These are phyloP conservation scores for Aureobasidium namibiae DNA, from an alignment of 2,329 filamentous ascomycete species.

Conservation along the genomic window DNA sequence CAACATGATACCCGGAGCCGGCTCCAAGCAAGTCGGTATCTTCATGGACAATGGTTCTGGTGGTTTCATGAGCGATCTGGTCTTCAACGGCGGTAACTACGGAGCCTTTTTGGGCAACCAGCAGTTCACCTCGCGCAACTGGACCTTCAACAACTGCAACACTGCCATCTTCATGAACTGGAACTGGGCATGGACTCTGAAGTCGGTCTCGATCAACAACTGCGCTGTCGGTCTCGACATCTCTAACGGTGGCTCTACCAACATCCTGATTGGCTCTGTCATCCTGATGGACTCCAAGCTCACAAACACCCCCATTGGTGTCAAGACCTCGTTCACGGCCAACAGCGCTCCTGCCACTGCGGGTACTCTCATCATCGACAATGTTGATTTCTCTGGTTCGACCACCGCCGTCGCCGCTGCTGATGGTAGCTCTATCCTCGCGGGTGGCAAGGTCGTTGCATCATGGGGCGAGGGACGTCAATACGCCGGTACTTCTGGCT, in stretches of 20 bases:
- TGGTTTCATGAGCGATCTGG: slow-evolving; percentile 51
- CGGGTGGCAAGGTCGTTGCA: slow-evolving; percentile 58
- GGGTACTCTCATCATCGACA: slow-evolving; percentile 77
- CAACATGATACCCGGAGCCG: slow-evolving; percentile 41
- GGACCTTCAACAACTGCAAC: slow-evolving; percentile 41
- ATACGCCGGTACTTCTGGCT: slow-evolving; percentile 49
- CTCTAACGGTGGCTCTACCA: slow-evolving; percentile 35
- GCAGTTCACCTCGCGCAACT: slow-evolving; percentile 49
- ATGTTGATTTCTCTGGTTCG: slow-evolving; percentile 63
- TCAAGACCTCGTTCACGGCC: slow-evolving; percentile 68
- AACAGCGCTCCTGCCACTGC: slow-evolving; percentile 58
- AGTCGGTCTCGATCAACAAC: slow-evolving; percentile 38
- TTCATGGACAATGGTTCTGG: slow-evolving; percentile 54
- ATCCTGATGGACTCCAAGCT: slow-evolving; percentile 75
- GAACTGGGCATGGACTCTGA: slow-evolving; percentile 46
- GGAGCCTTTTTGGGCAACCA: slow-evolving; percentile 56
- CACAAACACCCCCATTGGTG: slow-evolving; percentile 64
- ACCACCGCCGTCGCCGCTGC: slow-evolving; percentile 51
- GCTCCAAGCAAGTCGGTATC: slow-evolving; percentile 48
- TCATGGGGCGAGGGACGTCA: slow-evolving; percentile 75
- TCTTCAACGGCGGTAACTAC: slow-evolving; percentile 53
- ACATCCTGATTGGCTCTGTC: slow-evolving; percentile 77
- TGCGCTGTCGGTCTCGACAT: slow-evolving; percentile 42
- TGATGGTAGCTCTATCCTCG: slow-evolving; percentile 59
- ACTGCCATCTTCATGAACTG: slow-evolving; percentile 48